phyloP scores from a whole-genome alignment of 2,329 filamentous ascomycete genomes.

The Pseudogymnoascus sp. region DNA sequence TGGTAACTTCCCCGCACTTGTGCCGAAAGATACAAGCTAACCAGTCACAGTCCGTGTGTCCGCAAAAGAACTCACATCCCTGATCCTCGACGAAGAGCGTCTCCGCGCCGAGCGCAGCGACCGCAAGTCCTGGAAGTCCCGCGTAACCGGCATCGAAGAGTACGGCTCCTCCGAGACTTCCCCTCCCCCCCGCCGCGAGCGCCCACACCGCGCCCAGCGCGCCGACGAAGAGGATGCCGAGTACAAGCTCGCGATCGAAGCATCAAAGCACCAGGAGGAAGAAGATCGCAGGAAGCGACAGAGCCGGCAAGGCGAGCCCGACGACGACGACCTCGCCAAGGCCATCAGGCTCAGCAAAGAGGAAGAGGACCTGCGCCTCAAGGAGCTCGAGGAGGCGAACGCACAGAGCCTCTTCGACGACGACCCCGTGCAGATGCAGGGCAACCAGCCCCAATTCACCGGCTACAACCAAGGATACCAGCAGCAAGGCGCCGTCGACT shows the following conservation, averaged over 20 bases:
- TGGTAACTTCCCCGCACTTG: conserved; percentile 47
- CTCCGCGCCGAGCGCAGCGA: conserved; percentile 83
- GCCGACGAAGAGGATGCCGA: conserved; percentile 82
- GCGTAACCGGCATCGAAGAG: conserved; percentile 88
- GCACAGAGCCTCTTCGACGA: conserved; percentile 85
- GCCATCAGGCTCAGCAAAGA: conserved; percentile 91
- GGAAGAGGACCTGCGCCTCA: conserved; percentile 82
- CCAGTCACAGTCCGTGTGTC: conserved; percentile 72
- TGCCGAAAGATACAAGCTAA: conserved; percentile 19
- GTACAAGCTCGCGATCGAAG: conserved; percentile 83
- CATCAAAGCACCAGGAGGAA: conserved; percentile 90
- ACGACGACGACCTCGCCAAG: conserved; percentile 86
- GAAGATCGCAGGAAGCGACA: conserved; percentile 73
- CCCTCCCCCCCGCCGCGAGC: conserved; percentile 36
- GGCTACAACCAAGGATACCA: conserved; percentile 97
- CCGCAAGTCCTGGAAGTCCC: conserved; percentile 91
- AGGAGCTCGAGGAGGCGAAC: conserved; percentile 80
- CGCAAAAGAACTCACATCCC: conserved; percentile 86
- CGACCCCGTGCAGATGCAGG: conserved; percentile 44
- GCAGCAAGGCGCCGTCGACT: conserved; percentile 92
- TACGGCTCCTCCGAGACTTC: conserved; percentile 42
- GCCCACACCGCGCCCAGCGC: conserved; percentile 40
- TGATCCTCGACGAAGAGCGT: conserved; percentile 90
- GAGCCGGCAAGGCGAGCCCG: conserved; percentile 41
- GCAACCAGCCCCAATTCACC: conserved; percentile 63